phyloP scores from a whole-genome alignment of 106 monocot genomes.

The Phalaenopsis equestris region DNA sequence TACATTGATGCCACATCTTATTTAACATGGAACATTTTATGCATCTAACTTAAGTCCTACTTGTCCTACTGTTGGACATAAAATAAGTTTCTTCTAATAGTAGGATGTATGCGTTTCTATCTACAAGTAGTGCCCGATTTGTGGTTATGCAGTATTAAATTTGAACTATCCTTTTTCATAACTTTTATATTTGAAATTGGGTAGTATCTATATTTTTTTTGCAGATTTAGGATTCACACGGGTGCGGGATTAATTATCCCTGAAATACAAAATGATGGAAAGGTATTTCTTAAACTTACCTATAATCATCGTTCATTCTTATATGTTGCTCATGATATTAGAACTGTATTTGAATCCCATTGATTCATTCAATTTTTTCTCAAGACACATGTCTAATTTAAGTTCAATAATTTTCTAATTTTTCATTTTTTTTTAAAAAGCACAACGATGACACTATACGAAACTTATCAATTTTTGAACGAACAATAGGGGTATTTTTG shows the following conservation, averaged over 20 bases:
- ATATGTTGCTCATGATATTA: background rate
- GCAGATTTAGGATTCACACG: conserved; percentile 91
- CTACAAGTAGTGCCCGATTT: background rate
- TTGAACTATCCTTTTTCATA: background rate
- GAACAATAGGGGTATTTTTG: too few species aligned
- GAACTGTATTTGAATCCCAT: background rate
- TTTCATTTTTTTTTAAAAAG: background rate
- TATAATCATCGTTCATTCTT: background rate
- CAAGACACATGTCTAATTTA: background rate
- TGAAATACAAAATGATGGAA: conserved; percentile 79
- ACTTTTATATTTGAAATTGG: background rate
- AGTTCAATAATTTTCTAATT: background rate
- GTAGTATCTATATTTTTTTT: conserved; percentile 8
- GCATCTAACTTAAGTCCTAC: too few species aligned
- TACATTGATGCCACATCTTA: background rate
- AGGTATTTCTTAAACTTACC: conserved; percentile 35
- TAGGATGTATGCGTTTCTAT: background rate
- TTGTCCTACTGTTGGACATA: background rate
- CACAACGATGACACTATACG: background rate
- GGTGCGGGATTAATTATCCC: conserved; percentile 96
- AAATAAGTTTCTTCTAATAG: background rate
- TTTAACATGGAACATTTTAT: background rate
- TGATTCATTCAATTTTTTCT: background rate
- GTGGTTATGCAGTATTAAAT: background rate
- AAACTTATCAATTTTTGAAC: background rate